Conservation (phyloP, 257 asterid species). For the Jacaranda mimosifolia region DNA sequence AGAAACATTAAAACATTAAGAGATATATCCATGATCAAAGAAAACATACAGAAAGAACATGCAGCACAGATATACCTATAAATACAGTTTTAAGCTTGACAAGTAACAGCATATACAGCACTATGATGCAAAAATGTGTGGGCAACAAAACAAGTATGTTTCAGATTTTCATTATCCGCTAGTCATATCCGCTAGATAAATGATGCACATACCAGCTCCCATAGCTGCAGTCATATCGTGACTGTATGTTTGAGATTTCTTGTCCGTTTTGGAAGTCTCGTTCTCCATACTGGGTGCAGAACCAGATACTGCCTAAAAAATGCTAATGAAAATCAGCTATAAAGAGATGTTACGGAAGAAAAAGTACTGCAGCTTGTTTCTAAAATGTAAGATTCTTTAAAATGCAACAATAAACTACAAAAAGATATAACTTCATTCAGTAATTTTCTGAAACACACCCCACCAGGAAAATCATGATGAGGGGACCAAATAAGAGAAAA, state of each 20-base stretch:
- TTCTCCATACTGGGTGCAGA: conserved; percentile 69
- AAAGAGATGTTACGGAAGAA: conserved; percentile 7
- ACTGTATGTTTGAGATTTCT: conserved; percentile 84
- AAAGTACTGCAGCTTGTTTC: neutral
- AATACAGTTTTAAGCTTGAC: no score
- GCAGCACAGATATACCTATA: neutral
- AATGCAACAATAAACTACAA: conserved; percentile 1
- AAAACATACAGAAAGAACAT: neutral
- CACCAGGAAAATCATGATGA: neutral
- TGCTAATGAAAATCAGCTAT: conserved; percentile 7
- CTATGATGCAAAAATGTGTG: neutral
- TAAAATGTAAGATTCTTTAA: neutral
- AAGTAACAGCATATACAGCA: no score
- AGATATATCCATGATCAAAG: conserved; percentile 21
- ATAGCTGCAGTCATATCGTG: conserved; percentile 93
- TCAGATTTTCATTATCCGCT: no score
- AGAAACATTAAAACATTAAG: conserved; percentile 1
- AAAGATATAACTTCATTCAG: neutral
- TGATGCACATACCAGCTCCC: conserved; percentile 88
- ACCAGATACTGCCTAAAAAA: conserved; percentile 73
- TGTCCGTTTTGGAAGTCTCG: conserved; percentile 52
- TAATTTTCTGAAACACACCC: neutral
- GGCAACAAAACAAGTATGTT: no score
- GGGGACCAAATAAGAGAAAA: neutral
- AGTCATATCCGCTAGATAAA: no score